Base-by-base conservation (phyloP, 2,329 filamentous ascomycete genomes). In the Alternaria postmessia region DNA sequence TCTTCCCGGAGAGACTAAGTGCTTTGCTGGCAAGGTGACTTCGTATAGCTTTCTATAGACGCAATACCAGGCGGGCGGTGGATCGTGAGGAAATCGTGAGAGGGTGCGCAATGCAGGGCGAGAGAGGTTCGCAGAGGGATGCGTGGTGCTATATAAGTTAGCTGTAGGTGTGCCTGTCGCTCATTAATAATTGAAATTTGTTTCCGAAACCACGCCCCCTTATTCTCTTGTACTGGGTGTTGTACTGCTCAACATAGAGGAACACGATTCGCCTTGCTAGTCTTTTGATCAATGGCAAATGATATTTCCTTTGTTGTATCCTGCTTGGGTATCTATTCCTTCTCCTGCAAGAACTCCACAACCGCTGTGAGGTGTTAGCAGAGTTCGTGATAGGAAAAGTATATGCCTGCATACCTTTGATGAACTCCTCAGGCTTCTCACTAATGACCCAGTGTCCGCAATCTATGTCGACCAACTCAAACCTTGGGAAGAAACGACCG, bases 371-470 rank as follows among this genome's bases (percentile, higher is more conserved):
- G 24, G 18, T 9, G 38, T 69, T 58, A 65, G 59, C 36, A 47
- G 5, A 12, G 14, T 1, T 4, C 3, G 1, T 1, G 7, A 1
- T 14, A 3, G 5, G 11, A 7, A 8, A 3, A 18, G 8, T 3
- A 6, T n/a, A 16, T 26, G 6, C 8, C 11, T 7, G 24, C 85
- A 76, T 75, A 93, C 91, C 89, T 83, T 86, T 81, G 73, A 89
- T 87, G 67, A 96, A 96, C 9, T 84, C 88, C 73, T 93, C 88
- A 0, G 93, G 92, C 69, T 93, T 89, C 82, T 96, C 93, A n/a
- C 91, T 92, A 63, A 94, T 93, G 5, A 96, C 82, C 93, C 93
- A 96, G 77, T 96, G 93, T 0, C 93, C 93, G 8, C 89, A 86
- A 38, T 95, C 89, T 32, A 96, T 81, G 78, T 94, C 90, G 49